Evolutionary conservation across 768 basidiomycete genomes (phyloP).

Genomic region (Termitomyces sp.): DNA sequence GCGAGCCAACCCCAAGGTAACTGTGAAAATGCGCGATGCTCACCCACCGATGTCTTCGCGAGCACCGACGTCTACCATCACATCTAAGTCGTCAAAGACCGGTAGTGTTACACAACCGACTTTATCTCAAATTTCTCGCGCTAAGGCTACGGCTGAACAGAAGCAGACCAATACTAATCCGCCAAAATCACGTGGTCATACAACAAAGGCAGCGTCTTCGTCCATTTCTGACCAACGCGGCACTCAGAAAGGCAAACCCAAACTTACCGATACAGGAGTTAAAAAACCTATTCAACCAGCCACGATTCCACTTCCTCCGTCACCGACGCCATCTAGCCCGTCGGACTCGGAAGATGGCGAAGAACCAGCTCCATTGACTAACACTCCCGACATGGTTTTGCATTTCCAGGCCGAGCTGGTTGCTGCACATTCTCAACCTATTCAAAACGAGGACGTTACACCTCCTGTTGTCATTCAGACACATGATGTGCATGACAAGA

Average conservation of each 20-base stretch:
- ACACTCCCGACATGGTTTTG: neutral
- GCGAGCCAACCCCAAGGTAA: constrained; percentile 7
- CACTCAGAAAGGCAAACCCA: neutral
- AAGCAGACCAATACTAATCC: constrained; percentile 3
- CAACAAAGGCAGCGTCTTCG: neutral
- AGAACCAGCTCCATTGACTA: neutral
- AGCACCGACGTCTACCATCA: neutral
- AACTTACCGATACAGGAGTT: constrained; percentile 9
- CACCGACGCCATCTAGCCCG: constrained; percentile 22
- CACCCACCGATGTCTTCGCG: neutral
- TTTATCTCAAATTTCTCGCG: constrained; percentile 25
- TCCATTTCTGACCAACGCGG: neutral
- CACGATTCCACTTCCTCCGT: constrained; percentile 33
- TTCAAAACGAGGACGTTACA: neutral
- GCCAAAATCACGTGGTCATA: constrained; percentile 13
- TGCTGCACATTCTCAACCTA: neutral
- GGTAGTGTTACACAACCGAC: constrained; percentile 24
- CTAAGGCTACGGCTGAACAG: constrained; percentile 17
- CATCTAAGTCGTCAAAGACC: constrained; percentile 8
- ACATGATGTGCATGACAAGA: neutral
- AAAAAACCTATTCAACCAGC: constrained; percentile 27
- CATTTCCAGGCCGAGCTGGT: neutral
- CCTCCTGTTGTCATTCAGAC: neutral
- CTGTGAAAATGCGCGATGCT: neutral
- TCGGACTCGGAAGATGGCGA: neutral